These are phyloP conservation scores for Collybiopsis confluens DNA, from an alignment of 768 basidiomycete species.

Conservation along the genomic window DNA sequence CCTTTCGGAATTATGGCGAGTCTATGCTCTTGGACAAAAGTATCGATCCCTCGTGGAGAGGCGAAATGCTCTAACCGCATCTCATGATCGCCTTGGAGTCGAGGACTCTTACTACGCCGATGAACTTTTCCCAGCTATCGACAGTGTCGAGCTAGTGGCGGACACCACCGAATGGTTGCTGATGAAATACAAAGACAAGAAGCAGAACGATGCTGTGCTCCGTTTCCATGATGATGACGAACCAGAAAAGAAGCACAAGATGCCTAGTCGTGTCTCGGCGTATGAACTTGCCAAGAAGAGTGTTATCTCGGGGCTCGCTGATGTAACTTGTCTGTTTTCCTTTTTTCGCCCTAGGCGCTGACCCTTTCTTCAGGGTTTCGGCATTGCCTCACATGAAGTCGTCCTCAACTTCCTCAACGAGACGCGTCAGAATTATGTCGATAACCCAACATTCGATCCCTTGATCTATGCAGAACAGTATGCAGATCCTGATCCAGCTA, in stretches of 20 bases:
- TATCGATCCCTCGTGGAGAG: conserved; percentile 85
- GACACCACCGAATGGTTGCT: conserved; percentile 90
- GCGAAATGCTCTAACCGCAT: conserved; percentile 51
- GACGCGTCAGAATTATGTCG: conserved; percentile 61
- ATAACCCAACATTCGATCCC: conserved; percentile 81
- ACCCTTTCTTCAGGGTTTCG: conserved; percentile 60
- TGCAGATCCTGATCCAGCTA: conserved; percentile 60
- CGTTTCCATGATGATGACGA: conserved; percentile 67
- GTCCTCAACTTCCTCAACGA: conserved; percentile 76
- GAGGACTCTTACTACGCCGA: conserved; percentile 74
- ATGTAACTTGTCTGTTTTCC: conserved; percentile 43
- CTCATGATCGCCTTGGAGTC: conserved; percentile 65
- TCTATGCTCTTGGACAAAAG: conserved; percentile 83
- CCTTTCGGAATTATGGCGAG: conserved; percentile 85
- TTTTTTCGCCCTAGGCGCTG: not conserved
- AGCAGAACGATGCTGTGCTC: conserved; percentile 57
- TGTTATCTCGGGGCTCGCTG: conserved; percentile 69
- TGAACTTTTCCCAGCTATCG: conserved; percentile 61
- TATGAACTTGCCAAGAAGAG: conserved; percentile 85
- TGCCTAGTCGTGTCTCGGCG: conserved; percentile 77
- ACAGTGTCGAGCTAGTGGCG: conserved; percentile 83
- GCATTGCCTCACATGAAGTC: conserved; percentile 75
- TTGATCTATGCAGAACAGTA: conserved; percentile 83
- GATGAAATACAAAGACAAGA: conserved; percentile 77
- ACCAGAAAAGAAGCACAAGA: conserved; percentile 62